Evolutionary conservation across 768 basidiomycete species (phyloP).

Genomic region (Rhodotorula sphaerocarpa): DNA sequence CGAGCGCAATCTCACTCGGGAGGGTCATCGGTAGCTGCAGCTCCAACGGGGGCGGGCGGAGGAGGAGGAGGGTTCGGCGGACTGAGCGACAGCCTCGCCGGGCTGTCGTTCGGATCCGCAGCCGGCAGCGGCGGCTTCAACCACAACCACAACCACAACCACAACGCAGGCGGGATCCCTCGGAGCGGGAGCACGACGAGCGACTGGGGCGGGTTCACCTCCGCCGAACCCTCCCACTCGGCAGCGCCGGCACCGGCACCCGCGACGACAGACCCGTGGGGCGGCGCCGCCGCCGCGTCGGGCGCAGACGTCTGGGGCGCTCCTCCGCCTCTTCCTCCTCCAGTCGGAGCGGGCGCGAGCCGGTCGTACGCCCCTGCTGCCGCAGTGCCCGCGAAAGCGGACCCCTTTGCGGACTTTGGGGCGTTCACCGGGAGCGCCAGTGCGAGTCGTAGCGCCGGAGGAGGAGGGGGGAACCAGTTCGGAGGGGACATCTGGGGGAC

Average conservation of each 20-base stretch:
- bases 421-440: conserved; percentile 17
- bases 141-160: too few relatives aligned
- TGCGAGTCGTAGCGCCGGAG: not conserved
- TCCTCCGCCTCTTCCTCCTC: conserved; percentile 2
- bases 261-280: conserved; percentile 4
- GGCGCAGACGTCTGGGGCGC: not conserved
- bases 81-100: conserved; percentile 6
- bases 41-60: too few relatives aligned
- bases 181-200: not conserved
- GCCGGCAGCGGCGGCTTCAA: not conserved
- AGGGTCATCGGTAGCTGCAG: too few relatives aligned
- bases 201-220: not conserved
- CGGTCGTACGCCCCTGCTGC: not conserved
- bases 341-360: not conserved
- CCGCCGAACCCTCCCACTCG: too few relatives aligned
- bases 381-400: not conserved
- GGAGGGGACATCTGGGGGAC: conserved; percentile 8
- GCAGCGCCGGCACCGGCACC: too few relatives aligned
- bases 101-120: conserved; percentile 13
- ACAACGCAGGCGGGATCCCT: not conserved
- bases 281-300: not conserved
- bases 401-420: conserved; percentile 32
- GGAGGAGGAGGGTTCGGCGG: not conserved
- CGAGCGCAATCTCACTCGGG: too few relatives aligned
- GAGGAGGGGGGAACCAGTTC: not conserved